phyloP scores from a whole-genome alignment of 495 filamentous ascomycete genomes.

The Penicillium mononematosum region DNA sequence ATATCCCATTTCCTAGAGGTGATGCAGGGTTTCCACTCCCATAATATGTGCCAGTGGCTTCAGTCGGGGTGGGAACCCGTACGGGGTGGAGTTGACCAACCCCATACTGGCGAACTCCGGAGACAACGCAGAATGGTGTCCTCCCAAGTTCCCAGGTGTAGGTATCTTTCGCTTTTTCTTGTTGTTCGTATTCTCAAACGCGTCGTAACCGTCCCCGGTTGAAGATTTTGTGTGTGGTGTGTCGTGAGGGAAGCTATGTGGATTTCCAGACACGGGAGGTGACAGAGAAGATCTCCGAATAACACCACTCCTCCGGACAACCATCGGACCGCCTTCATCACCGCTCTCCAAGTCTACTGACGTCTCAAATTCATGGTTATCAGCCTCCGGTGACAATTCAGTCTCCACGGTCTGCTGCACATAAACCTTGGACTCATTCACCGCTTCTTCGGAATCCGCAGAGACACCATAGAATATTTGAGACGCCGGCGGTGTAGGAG shows the following conservation, averaged over 20 bases:
- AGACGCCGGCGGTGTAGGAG: conserved; percentile 63
- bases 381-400: conserved; percentile 50
- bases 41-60: conserved; percentile 56
- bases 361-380: conserved; percentile 42
- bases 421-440: conserved; percentile 47
- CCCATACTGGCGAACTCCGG: conserved; percentile 63
- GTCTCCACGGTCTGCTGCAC: conserved; percentile 42
- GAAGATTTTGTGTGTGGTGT: conserved; percentile 37
- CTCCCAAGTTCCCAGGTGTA: conserved; percentile 67
- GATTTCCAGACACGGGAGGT: conserved; percentile 21
- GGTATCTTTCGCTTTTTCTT: conserved; percentile 99
- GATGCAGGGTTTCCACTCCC: conserved; percentile 52
- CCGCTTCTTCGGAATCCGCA: conserved; percentile 40
- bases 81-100: conserved; percentile 47
- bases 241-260: conserved; percentile 4
- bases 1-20: conserved; percentile 59
- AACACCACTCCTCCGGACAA: conserved; percentile 46
- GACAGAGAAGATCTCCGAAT: conserved; percentile 44
- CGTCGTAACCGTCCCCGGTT: conserved; percentile 82
- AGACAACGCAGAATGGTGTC: conserved; percentile 61
- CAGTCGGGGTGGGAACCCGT: conserved; percentile 44
- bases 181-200: conserved; percentile 97
- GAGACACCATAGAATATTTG: conserved; percentile 77
- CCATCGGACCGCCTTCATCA: conserved; percentile 47
- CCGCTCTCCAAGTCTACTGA: conserved; percentile 45